Evolutionary conservation across 768 basidiomycete genomes (phyloP), one percentile per base, ranked within the genome.

Genomic region (Panus rudis): DNA sequence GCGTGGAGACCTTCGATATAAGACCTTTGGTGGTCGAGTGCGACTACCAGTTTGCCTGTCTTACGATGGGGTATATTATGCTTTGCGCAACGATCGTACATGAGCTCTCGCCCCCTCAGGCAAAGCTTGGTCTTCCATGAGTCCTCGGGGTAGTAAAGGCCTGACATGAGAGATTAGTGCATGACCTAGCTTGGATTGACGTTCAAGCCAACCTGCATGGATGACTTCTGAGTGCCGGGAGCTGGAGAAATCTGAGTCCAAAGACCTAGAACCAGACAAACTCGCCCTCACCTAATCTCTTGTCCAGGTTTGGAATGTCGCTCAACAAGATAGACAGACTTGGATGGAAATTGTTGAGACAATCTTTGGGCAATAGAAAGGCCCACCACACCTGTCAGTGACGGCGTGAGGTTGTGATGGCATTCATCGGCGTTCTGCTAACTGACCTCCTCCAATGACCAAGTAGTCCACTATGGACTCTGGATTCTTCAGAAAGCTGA

Each of bases 191-290:
- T 23, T 19, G 25, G 38, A 20, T 37, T 17, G 28, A 16, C 28
- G 10, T 23, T 3, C 17, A 19, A 42, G 47, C 58, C 32, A 56
- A 80, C 87, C 92, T 47, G 88, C 83, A 65, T 97, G 93, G 21
- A 97, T 85, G 19, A 98, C 93, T 57, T 96, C 93, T 0, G 92
- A 93, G 60, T 94, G 96, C 13, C 93, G 78, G 30, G 89, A 92
- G 60, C 92, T 92, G 37, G 4, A 42, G 13, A 21, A 2, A 33
- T 33, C 41, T 48, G 14, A 11, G 20, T 17, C 43, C 12, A 14
- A 37, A 34, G 7, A 16, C 28, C 16, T 24, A 14, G 38, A 30
- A 33, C 46, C 19, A 42, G 27, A 39, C 30, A 20, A 43, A 12
- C 39, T 27, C 41, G 53, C 17, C 25, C 54, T 33, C 53, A 81